phyloP scores from a whole-genome alignment of 495 filamentous ascomycete genomes.

The Daldinia vernicosa region DNA sequence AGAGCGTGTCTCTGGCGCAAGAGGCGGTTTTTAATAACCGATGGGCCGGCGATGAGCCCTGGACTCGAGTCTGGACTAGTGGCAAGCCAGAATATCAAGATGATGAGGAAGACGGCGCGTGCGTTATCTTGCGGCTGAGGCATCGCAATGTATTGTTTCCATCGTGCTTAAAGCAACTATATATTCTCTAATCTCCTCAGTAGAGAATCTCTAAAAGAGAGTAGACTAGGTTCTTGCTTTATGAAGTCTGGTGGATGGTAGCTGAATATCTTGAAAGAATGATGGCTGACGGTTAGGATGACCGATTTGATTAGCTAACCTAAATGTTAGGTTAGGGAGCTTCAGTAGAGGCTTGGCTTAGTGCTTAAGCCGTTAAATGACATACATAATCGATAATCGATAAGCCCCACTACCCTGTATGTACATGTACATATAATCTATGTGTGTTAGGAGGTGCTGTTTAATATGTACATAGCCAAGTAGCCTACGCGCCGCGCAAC shows the following conservation, averaged over 20 bases:
- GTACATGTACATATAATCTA: too few species aligned
- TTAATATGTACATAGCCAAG: background rate
- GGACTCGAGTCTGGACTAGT: slow-evolving; percentile 51
- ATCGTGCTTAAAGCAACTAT: slow-evolving; percentile 40
- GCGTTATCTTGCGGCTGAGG: slow-evolving; percentile 53
- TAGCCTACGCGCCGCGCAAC: slow-evolving; percentile 2
- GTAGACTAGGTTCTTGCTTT: background rate
- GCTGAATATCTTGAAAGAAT: background rate
- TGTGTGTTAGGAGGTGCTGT: too few species aligned
- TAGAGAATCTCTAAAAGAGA: slow-evolving; percentile 14
- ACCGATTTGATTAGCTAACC: background rate
- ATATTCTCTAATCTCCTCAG: slow-evolving; percentile 21
- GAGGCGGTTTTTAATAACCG: slow-evolving; percentile 51
- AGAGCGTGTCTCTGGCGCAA: slow-evolving; percentile 66
- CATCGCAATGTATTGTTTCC: slow-evolving; percentile 46
- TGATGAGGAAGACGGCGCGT: slow-evolving; percentile 51
- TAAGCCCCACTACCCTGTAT: slow-evolving; percentile 3
- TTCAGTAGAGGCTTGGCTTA: background rate
- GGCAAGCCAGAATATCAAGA: slow-evolving; percentile 56
- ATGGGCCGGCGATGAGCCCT: slow-evolving; percentile 51
- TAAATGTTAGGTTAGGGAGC: too few species aligned
- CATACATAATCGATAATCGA: slow-evolving; percentile 20
- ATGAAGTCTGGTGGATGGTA: slow-evolving; percentile 3
- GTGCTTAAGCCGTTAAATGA: background rate
- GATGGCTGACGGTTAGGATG: background rate